Conservation (phyloP, 805 yeast species). For the Brettanomyces naardenensis region DNA sequence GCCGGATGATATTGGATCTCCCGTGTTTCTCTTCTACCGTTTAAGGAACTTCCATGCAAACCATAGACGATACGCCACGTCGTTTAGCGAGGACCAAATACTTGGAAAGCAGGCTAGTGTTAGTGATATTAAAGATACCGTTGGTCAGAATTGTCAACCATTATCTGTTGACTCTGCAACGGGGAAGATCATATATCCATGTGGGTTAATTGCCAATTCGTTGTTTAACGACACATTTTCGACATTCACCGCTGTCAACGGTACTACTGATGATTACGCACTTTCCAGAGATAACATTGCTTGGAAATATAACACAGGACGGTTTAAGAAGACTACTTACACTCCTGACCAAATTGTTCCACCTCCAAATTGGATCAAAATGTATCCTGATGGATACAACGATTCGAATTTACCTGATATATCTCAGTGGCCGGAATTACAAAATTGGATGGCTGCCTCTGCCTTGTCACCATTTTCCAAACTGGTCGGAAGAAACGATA, state of each 20-base stretch:
- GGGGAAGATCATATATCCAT: constrained; percentile 64
- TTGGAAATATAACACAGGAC: constrained; percentile 60
- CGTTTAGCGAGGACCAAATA: constrained; percentile 73
- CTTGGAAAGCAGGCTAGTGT: constrained; percentile 62
- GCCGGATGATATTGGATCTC: constrained; percentile 65
- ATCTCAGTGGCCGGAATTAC: constrained; percentile 59
- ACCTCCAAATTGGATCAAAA: constrained; percentile 76
- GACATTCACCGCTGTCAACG: constrained; percentile 35
- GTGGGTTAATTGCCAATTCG: constrained; percentile 79
- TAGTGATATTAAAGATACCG: constrained; percentile 43
- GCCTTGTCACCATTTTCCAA: constrained; percentile 65
- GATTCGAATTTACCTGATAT: constrained; percentile 63
- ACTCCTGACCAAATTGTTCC: constrained; percentile 57
- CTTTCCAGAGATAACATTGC: constrained; percentile 53
- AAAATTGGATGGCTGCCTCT: constrained; percentile 83
- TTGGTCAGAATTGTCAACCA: constrained; percentile 59
- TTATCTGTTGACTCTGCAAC: constrained; percentile 32
- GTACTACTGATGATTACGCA: constrained; percentile 33
- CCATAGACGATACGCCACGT: constrained; percentile 88
- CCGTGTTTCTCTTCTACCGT: constrained; percentile 72
- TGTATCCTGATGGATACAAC: constrained; percentile 68
- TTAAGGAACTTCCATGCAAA: constrained; percentile 86
- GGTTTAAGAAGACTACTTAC: constrained; percentile 60
- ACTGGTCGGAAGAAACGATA: constrained; percentile 54
- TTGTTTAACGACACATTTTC: constrained; percentile 70